These are phyloP conservation scores for Xylariomycetidae sp. DNA, from an alignment of 2,329 filamentous ascomycete species.

Conservation along the genomic window DNA sequence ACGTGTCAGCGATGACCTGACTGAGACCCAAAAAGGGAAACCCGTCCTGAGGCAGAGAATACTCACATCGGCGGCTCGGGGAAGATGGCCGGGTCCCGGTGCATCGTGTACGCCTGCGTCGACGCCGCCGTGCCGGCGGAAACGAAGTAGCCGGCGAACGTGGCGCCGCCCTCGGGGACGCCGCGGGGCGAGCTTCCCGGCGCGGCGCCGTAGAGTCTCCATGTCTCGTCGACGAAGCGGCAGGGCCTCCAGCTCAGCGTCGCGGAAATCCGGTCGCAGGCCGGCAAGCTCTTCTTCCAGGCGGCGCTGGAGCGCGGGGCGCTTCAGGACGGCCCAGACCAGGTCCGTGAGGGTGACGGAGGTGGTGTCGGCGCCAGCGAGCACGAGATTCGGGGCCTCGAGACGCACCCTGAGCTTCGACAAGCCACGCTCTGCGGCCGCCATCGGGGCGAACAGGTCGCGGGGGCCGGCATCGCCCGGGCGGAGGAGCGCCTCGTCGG, in stretches of 20 bases:
- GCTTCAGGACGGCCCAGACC: not conserved
- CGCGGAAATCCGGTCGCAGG: not conserved
- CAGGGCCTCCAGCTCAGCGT: not conserved
- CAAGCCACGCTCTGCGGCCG: too few relatives aligned
- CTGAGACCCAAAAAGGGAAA: too few relatives aligned
- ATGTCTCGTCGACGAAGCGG: not conserved
- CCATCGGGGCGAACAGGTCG: too few relatives aligned
- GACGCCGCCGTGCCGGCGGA: not conserved
- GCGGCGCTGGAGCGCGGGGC: not conserved
- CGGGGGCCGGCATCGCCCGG: too few relatives aligned
- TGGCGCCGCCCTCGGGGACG: not conserved
- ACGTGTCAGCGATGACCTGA: not conserved
- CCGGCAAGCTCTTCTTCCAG: not conserved
- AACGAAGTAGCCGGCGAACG: not conserved
- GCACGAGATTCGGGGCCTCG: not conserved
- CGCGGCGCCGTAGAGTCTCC: not conserved
- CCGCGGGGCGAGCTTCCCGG: not conserved
- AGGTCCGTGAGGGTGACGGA: not conserved
- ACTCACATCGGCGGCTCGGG: not conserved
- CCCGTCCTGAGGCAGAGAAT: not conserved
- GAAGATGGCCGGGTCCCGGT: not conserved
- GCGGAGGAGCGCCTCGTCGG: too few relatives aligned
- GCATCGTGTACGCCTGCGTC: not conserved
- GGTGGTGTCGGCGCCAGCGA: not conserved
- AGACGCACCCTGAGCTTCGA: too few relatives aligned